Evolutionary conservation across 1,139 yeast genomes (phyloP), one percentile per base, ranked within the genome.

Genomic region (Candida sp.): DNA sequence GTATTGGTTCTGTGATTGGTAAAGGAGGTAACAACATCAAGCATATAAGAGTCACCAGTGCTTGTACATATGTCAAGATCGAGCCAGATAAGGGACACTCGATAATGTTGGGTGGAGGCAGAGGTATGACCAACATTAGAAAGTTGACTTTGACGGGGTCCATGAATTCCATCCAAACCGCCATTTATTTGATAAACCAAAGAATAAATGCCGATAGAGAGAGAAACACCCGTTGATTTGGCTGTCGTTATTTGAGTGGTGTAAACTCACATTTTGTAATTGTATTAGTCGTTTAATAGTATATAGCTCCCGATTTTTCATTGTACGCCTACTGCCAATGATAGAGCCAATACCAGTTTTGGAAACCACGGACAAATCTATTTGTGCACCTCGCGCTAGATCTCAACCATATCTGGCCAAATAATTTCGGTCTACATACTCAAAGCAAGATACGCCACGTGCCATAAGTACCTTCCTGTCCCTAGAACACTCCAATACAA

Each of bases 1-100:
- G 79, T 67, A 93, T 90, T 46, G 97, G 97, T 0, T 84, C 90
- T 37, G 88, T 91, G 23, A 91, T 91, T 57, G 97, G 97, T 6
- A 89, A 86, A 68, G 91, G 91, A 38, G 97, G 97, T 27, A 84
- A 86, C 62, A 89, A 86, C 61, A 88, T 91, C 53, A 89, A 86
- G 62, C 91, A 88, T 55, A 86, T 91, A 44, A 81, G 96, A 58
- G 88, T 86, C 56, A 77, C 84, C 46, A 85, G 94, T 42, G 94
- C 96, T 2, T 78, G 83, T 46, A 81, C 91, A 39, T 85, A 87
- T 51, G 90, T 91, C 27, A 83, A 85, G 58, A 86, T 91, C 49
- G 87, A 82, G 57, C 81, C 81, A 2, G 81, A 77, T 59, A 72
- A 66, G 56, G 76, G 76, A 49, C 80, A 76, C 59, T 71, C 79